These are phyloP conservation scores for Gomphus bonarii DNA, from an alignment of 1,284 basidiomycete species.

Conservation along the genomic window DNA sequence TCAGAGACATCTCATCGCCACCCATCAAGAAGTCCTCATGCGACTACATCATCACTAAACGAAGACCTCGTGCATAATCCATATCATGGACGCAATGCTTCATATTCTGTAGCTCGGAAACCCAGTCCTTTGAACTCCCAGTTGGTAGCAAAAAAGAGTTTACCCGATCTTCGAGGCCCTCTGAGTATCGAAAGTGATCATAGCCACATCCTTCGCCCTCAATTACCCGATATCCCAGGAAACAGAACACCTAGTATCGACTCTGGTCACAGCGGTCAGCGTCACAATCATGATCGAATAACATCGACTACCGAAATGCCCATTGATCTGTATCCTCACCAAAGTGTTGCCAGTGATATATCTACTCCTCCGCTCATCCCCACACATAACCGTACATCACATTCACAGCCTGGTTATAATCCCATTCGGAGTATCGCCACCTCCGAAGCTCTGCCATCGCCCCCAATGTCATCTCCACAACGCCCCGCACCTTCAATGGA, in stretches of 20 bases:
- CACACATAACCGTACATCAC: not conserved
- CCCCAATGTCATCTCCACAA: conserved; percentile 27
- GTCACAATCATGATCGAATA: not conserved
- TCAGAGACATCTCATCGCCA: conserved; percentile 11
- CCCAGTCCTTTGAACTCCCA: conserved; percentile 23
- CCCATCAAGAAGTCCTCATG: not conserved
- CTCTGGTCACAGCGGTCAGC: not conserved
- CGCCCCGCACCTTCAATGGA: conserved; percentile 49
- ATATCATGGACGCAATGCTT: conserved; percentile 49
- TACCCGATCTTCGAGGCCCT: conserved; percentile 73
- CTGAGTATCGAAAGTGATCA: not conserved
- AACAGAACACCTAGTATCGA: not conserved
- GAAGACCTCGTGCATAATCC: conserved; percentile 14
- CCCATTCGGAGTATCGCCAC: not conserved
- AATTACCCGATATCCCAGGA: not conserved
- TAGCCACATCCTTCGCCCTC: not conserved
- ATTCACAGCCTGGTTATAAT: not conserved
- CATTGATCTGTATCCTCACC: not conserved
- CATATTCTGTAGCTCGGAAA: conserved; percentile 35
- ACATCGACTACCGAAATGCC: not conserved
- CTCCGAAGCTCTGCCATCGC: not conserved
- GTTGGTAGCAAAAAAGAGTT: conserved; percentile 66
- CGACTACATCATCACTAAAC: not conserved
- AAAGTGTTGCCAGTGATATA: not conserved
- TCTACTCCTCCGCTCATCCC: not conserved